Percentiles rank a stretch among this genome's conserved stretches.
phyloP scores from a whole-genome alignment of 441 rosid genomes.

The Syzygium syzygioides region DNA sequence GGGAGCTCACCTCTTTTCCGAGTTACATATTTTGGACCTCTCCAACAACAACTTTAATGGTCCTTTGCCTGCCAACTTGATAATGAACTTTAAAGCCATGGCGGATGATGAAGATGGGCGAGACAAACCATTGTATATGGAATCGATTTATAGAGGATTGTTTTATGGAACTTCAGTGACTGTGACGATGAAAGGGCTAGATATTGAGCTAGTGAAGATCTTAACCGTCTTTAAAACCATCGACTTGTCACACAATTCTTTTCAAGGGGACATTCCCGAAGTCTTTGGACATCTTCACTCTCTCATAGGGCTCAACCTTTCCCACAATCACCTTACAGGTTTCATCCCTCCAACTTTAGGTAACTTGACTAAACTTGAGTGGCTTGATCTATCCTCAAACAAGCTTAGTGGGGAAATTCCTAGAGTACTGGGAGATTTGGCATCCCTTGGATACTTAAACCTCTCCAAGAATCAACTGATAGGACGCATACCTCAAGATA shows the following conservation, averaged over 20 bases:
- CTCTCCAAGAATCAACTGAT: neutral
- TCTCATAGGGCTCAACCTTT: neutral
- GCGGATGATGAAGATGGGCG: neutral
- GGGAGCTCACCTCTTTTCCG: neutral
- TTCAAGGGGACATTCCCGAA: accelerated
- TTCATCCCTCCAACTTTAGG: neutral
- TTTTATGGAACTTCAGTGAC: too few relatives aligned
- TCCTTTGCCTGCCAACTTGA: neutral
- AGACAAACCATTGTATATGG: neutral
- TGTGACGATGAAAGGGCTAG: neutral
- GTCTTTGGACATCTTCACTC: neutral
- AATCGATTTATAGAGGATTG: too few relatives aligned
- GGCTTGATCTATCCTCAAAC: neutral
- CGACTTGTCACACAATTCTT: neutral
- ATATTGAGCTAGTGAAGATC: neutral
- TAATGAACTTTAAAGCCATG: neutral
- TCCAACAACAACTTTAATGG: neutral
- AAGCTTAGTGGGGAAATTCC: neutral
- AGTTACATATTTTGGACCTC: neutral
- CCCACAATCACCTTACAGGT: accelerated
- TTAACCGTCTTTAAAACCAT: neutral
- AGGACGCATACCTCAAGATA: neutral
- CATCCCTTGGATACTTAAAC: neutral
- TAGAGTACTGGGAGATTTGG: neutral
- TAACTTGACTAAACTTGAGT: neutral